Conservation (phyloP, 495 filamentous ascomycete species). For the Neurospora sp. region DNA sequence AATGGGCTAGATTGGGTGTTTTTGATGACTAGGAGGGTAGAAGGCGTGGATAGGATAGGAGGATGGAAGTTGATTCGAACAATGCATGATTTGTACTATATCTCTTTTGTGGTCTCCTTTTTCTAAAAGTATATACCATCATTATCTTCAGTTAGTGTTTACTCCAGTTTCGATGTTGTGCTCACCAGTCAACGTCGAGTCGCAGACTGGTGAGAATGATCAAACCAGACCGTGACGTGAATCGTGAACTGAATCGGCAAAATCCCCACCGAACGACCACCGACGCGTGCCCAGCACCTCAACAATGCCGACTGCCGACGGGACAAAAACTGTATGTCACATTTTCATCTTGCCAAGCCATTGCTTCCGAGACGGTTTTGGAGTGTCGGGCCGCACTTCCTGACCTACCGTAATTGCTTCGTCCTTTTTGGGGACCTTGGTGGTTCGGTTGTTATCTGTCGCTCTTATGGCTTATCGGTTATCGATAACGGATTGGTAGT, state of each 20-base stretch:
- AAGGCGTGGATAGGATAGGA: neutral
- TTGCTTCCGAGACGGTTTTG: neutral
- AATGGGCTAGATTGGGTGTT: neutral
- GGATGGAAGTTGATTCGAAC: accelerated
- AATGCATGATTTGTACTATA: neutral
- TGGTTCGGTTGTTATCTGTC: no score
- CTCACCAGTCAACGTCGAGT: no score
- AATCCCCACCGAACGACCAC: no score
- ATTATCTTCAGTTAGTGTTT: neutral
- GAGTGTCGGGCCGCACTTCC: neutral
- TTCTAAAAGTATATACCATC: neutral
- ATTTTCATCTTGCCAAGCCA: neutral
- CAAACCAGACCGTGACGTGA: neutral
- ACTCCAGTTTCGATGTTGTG: neutral
- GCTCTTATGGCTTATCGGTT: no score
- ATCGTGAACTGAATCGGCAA: neutral
- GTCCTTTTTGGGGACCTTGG: no score
- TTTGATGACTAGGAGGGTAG: neutral
- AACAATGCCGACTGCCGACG: neutral
- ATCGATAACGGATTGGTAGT: no score
- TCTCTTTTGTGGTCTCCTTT: neutral
- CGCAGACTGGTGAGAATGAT: neutral
- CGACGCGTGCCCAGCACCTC: no score
- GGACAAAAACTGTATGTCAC: neutral
- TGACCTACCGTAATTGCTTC: neutral